A percentile compares a stretch with the other conserved stretches of the same genome.
Conservation (phyloP, 2,329 filamentous ascomycete genomes). For the Colletotrichum tanaceti region DNA sequence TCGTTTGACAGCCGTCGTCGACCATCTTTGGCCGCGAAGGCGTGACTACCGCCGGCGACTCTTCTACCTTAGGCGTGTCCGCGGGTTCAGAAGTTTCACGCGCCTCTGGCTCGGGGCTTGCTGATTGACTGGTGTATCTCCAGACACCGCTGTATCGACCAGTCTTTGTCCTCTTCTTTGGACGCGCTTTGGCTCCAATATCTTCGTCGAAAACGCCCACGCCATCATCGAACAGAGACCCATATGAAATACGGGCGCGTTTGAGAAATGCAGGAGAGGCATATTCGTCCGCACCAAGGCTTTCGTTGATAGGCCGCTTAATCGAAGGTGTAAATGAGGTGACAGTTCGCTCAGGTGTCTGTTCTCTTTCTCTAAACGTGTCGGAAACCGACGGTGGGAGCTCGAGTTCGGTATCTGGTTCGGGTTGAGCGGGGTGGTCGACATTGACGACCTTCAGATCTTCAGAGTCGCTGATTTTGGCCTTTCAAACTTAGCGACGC, state of each 20-base stretch:
- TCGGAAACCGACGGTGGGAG: constrained; percentile 39
- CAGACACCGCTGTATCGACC: constrained; percentile 75
- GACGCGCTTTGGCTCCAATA: constrained; percentile 67
- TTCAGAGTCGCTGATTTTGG: constrained; percentile 59
- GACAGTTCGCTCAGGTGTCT: constrained; percentile 35
- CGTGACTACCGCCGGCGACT: constrained; percentile 23
- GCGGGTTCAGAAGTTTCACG: constrained; percentile 44
- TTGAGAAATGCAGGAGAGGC: constrained; percentile 85
- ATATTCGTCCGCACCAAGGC: constrained; percentile 65
- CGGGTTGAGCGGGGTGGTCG: constrained; percentile 53
- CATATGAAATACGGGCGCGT: constrained; percentile 75
- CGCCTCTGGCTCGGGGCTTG: constrained; percentile 71
- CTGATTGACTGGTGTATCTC: constrained; percentile 78
- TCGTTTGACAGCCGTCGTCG: constrained; percentile 49
- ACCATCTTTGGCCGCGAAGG: constrained; percentile 44
- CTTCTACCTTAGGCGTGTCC: constrained; percentile 25
- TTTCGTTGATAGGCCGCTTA: constrained; percentile 51
- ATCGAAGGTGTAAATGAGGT: constrained; percentile 17
- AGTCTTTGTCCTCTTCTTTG: constrained; percentile 77
- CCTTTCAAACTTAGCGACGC: constrained; percentile 48
- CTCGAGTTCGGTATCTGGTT: constrained; percentile 40
- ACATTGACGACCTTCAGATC: constrained; percentile 65
- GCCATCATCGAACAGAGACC: constrained; percentile 71
- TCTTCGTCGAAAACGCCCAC: constrained; percentile 79
- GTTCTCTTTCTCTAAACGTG: constrained; percentile 39